Conservation (phyloP, 176 grass and related monocot species). For the Eragrostis curvula region DNA sequence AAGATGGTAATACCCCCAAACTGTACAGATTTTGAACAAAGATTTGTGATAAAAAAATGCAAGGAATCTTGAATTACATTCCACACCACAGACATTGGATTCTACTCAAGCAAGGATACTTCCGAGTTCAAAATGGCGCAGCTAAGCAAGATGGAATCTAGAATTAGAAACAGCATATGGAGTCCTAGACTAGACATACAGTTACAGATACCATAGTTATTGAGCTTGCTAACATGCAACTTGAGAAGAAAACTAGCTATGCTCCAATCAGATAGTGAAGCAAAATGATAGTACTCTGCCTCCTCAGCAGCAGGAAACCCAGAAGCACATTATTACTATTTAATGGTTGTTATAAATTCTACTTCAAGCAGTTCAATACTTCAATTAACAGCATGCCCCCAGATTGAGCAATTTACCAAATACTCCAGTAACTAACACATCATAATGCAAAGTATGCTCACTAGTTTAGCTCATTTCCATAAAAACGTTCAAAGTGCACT, state of each 20-base stretch:
- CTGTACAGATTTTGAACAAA: not conserved
- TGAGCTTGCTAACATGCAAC: constrained; percentile 23
- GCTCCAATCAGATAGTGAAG: not conserved
- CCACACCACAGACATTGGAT: constrained; percentile 4
- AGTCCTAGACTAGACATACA: not conserved
- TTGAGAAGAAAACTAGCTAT: constrained; percentile 20
- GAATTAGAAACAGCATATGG: not conserved
- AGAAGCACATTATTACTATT: constrained; percentile 34
- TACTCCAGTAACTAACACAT: constrained; percentile 12
- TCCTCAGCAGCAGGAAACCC: constrained; percentile 15
- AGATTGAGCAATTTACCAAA: constrained; percentile 39
- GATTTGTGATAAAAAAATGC: not conserved
- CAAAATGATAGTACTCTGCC: constrained; percentile 20
- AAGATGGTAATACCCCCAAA: not conserved
- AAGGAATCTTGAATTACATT: constrained; percentile 1
- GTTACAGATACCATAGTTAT: not conserved
- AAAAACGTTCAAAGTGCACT: constrained; percentile 6
- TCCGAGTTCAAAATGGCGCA: not conserved
- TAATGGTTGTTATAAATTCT: constrained; percentile 46
- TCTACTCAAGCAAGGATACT: not conserved
- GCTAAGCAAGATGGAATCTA: not conserved
- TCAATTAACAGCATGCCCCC: constrained; percentile 35
- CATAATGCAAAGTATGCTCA: not conserved
- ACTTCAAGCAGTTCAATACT: constrained; percentile 1
- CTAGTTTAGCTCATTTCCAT: constrained; percentile 17